phyloP scores from a whole-genome alignment of 345 rosid genomes.

The Lepidium sativum region DNA sequence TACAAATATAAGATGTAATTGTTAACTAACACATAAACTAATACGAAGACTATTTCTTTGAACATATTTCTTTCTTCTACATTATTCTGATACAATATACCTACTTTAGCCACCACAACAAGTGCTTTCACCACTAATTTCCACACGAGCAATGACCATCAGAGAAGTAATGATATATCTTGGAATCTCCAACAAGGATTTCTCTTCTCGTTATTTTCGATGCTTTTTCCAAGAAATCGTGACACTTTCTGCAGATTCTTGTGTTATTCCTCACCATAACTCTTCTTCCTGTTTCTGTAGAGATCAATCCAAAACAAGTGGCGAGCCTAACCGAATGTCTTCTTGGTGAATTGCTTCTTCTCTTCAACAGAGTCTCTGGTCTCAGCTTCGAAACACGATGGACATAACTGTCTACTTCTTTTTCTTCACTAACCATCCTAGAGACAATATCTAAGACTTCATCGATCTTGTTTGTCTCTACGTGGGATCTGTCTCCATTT shows the following conservation, averaged over 20 bases:
- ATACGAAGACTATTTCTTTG: neutral
- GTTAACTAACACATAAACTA: neutral
- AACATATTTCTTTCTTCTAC: neutral
- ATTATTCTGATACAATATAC: neutral
- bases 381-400: slow-evolving; percentile 31
- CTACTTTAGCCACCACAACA: neutral
- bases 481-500: slow-evolving; percentile 41
- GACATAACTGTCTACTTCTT: slow-evolving; percentile 28
- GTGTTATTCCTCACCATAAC: slow-evolving; percentile 50
- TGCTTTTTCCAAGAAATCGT: slow-evolving; percentile 40
- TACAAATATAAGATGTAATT: neutral
- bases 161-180: slow-evolving; percentile 55
- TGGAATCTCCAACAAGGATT: slow-evolving; percentile 46
- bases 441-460: slow-evolving; percentile 39
- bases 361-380: slow-evolving; percentile 24
- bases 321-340: slow-evolving; percentile 59
- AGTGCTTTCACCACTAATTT: slow-evolving; percentile 38
- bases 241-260: slow-evolving; percentile 67
- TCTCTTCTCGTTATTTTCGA: slow-evolving; percentile 44
- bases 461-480: slow-evolving; percentile 29
- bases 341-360: slow-evolving; percentile 29
- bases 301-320: slow-evolving; percentile 49
- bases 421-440: slow-evolving; percentile 28
- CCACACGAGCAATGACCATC: slow-evolving; percentile 48
- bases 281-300: slow-evolving; percentile 37